Percentiles rank a stretch among this genome's conserved stretches.
phyloP scores from a whole-genome alignment of 2,329 filamentous ascomycete genomes.

The Lithohypha guttulata region DNA sequence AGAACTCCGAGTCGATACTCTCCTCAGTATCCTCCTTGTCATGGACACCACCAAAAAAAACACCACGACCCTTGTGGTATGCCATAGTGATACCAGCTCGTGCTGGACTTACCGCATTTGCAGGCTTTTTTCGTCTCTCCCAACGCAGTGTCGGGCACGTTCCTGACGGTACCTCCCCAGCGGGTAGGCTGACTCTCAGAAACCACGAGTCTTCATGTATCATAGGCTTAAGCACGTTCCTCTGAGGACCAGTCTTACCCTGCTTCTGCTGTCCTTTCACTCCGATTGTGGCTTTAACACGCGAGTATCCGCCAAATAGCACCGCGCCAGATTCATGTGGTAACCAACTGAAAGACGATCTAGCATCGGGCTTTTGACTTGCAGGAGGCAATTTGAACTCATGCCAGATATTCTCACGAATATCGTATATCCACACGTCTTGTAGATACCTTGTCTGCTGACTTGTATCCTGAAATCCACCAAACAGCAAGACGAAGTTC shows the following conservation, averaged over 20 bases:
- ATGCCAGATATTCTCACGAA: conserved; percentile 73
- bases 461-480: conserved; percentile 93
- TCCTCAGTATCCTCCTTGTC: conserved; percentile 87
- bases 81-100: conserved; percentile 89
- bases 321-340: conserved; percentile 85
- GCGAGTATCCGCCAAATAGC: conserved; percentile 85
- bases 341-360: conserved; percentile 83
- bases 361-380: conserved; percentile 79
- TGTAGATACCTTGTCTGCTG: conserved; percentile 88
- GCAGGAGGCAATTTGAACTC: conserved; percentile 57
- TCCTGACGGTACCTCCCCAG: conserved; percentile 53
- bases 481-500: conserved; percentile 90
- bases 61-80: conserved; percentile 83
- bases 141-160: conserved; percentile 67
- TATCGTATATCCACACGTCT: conserved; percentile 95
- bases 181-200: conserved; percentile 65
- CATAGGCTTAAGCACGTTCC: conserved; percentile 71
- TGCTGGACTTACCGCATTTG: conserved; percentile 72
- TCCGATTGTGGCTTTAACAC: conserved; percentile 60
- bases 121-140: conserved; percentile 87
- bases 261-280: conserved; percentile 44
- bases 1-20: conserved; percentile 94
- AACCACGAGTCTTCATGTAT: conserved; percentile 95
- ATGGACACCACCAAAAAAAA: conserved; percentile 88
- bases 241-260: conserved; percentile 44